Evolutionary conservation across 1,139 yeast species (phyloP), one percentile per base, ranked within the genome.

Genomic region (Lodderomyces margitis): DNA sequence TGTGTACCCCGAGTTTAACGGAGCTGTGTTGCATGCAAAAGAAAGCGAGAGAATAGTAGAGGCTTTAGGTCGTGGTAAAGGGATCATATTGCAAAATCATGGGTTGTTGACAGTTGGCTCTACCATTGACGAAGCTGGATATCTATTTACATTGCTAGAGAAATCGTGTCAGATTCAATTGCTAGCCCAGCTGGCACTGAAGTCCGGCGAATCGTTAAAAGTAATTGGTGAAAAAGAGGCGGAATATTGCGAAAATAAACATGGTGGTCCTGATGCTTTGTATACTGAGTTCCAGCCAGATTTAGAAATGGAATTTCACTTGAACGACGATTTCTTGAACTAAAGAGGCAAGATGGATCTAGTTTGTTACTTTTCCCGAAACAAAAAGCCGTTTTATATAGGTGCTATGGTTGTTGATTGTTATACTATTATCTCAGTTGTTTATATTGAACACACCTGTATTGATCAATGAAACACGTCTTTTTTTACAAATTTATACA

Each of bases 101-200:
- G 95, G 95, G n/a, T 70, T 86, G 33, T 61, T 87, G 50, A 86
- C 95, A 1, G 87, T 83, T 4, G 95, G 95, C 8, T 50, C 65
- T 28, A 85, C 91, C 1, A 86, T 86, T 10, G 95, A 85, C 55
- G 95, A 86, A 64, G 94, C 95, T 3, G 92, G 92, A 2, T 81
- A 80, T 55, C 60, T 84, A 46, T 86, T 80, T 59, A 74, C 82
- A 0, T 66, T 83, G 46, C 66, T 81, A 77, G 95, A 86, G 57
- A 75, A 77, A 54, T 61, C 79, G 9, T 86, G 95, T 58, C 77
- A 84, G 54, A 78, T 78, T 12, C 94, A 86, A 61, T 62, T 86
- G 52, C 61, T 77, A 46, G 89, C 80, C 11, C 91, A 85, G 56
- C 83, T 83, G 52, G 81, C 83, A 12, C 62, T 81, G 44, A 64